Evolutionary conservation across 768 basidiomycete genomes (phyloP), one percentile per base, ranked within the genome.

Genomic region (Leccinum longicurvipes): DNA sequence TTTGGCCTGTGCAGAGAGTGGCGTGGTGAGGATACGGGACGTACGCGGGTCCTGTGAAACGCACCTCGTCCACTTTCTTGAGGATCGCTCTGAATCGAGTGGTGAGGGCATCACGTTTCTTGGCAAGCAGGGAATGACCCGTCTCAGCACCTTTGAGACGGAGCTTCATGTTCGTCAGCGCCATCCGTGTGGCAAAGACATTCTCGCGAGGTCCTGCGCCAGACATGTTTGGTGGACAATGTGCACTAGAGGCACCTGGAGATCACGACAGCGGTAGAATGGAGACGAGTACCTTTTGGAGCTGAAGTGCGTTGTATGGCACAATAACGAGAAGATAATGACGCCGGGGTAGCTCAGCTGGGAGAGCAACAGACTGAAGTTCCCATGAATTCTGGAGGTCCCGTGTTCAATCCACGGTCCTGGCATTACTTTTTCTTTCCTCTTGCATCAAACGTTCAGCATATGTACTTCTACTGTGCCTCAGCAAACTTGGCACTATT

Each of bases 141-240:
- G 92, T 96, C 73, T 94, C 91, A 6, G 94, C 93, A 19, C 93
- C 85, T 71, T 96, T 96, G 55, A 96, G 79, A 48, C 92, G 84
- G 29, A 87, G 75, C 68, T 93, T 93, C 55, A 92, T 98, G 73
- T 93, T 91, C 54, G 93, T 94, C 44, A 98, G 80, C 31, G 94
- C 93, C 95, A 98, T 98, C 44, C 96, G 89, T 19, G 96, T 98
- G 21, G 96, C 94, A 71, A 98, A 98, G 64, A 97, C 81, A 73
- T 90, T 91, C 77, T 98, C 95, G 67, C 95, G 82, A 59, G 91
- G 75, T 31, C 91, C 94, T 64, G 89, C 79, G 32, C 94, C 92
- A 31, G 95, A 93, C 95, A 97, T 97, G 42, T 39, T 71, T 58
- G 60, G 48, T 60, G 50, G 34, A 51, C n/a, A 54, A 50, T 55